phyloP scores from a whole-genome alignment of 2,329 filamentous ascomycete species.

The Xylariales sp. region DNA sequence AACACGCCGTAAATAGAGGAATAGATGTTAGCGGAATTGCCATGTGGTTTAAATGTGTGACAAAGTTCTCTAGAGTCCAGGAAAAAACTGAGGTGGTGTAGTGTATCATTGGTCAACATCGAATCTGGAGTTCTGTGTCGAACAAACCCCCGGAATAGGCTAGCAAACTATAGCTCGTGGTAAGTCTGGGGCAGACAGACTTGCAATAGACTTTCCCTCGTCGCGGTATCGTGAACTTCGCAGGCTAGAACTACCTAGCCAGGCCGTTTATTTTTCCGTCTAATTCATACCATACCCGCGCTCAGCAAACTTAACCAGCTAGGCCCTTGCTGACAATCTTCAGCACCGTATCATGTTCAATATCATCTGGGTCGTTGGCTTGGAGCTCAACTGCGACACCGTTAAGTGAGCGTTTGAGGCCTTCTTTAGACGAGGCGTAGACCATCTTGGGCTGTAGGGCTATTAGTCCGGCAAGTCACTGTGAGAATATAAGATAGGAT shows the following conservation, averaged over 20 bases:
- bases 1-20: not conserved
- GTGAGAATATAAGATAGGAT: not conserved
- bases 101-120: constrained; percentile 51
- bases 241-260: constrained; percentile 37
- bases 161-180: constrained; percentile 45
- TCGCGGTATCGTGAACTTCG: constrained; percentile 45
- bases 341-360: constrained; percentile 80
- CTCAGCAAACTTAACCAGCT: constrained; percentile 56
- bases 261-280: constrained; percentile 30
- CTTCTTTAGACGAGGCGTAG: constrained; percentile 89
- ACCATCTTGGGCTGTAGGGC: constrained; percentile 79
- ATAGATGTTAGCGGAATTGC: constrained; percentile 26
- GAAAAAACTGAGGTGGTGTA: constrained; percentile 48
- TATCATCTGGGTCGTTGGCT: constrained; percentile 85
- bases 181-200: constrained; percentile 37
- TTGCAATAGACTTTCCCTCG: constrained; percentile 36
- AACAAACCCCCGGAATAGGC: constrained; percentile 47
- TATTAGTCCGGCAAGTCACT: constrained; percentile 33
- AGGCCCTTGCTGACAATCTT: constrained; percentile 73
- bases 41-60: constrained; percentile 35
- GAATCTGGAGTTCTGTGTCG: constrained; percentile 50
- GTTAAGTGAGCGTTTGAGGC: constrained; percentile 81
- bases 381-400: constrained; percentile 82
- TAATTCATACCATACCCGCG: constrained; percentile 25
- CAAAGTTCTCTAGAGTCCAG: constrained; percentile 48